Percentiles rank a stretch among this genome's conserved stretches.
Evolutionary conservation across 305 asterid species (phyloP).

Genomic region (Fraxinus sp.): DNA sequence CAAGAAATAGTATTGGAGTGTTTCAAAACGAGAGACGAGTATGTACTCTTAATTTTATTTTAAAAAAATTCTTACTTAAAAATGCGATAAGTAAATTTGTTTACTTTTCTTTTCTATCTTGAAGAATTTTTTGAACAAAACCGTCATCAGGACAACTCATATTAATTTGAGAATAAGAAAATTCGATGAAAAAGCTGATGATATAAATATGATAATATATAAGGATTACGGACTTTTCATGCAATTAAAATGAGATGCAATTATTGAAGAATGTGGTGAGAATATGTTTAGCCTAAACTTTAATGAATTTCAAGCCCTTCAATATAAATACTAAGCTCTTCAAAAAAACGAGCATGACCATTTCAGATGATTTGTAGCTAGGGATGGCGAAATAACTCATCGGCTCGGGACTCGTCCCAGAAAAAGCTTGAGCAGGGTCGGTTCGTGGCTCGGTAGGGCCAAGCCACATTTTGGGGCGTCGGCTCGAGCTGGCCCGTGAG

Average conservation of each 20-base stretch:
- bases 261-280: neutral
- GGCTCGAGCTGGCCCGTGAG: no score
- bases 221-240: neutral
- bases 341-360: neutral
- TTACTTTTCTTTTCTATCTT: neutral
- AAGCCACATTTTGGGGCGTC: no score
- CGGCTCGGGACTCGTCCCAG: no score
- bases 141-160: neutral
- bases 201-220: neutral
- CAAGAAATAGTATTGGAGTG: no score
- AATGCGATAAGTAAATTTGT: neutral
- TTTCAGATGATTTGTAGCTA: neutral
- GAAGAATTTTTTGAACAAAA: neutral
- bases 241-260: neutral
- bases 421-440: no score
- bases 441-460: no score
- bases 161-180: neutral
- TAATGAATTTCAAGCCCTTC: neutral
- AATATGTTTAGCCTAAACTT: neutral
- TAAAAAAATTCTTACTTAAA: no score
- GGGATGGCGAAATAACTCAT: no score
- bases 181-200: neutral
- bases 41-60: no score
- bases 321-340: neutral
- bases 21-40: no score